A percentile compares a stretch with the other conserved stretches of the same genome.
phyloP scores from a whole-genome alignment of 805 yeast genomes.

The Zygotorulaspora florentina region DNA sequence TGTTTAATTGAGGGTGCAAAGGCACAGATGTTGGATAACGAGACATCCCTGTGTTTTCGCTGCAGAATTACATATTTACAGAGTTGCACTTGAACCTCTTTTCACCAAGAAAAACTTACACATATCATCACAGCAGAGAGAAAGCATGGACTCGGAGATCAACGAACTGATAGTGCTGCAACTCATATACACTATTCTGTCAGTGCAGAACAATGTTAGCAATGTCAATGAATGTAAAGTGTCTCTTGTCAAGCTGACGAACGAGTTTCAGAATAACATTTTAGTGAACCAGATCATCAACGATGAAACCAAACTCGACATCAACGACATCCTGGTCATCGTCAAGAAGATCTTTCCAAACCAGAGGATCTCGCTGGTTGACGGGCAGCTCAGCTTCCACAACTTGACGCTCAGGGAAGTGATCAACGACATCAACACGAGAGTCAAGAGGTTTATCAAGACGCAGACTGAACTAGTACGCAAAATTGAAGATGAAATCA shows the following conservation, averaged over 20 bases:
- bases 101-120: neutral
- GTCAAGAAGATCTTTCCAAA: slow-evolving; percentile 30
- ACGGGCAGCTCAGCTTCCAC: slow-evolving; percentile 35
- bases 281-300: slow-evolving; percentile 24
- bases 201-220: slow-evolving; percentile 11
- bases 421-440: slow-evolving; percentile 19
- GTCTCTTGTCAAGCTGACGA: slow-evolving; percentile 32
- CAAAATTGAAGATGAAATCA: slow-evolving; percentile 23
- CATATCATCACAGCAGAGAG: neutral
- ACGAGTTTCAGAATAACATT: slow-evolving; percentile 32
- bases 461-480: slow-evolving; percentile 15
- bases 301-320: slow-evolving; percentile 24
- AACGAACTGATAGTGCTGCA: slow-evolving; percentile 33
- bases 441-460: slow-evolving; percentile 16
- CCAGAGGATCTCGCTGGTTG: slow-evolving; percentile 29
- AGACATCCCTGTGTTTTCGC: slow-evolving; percentile 1
- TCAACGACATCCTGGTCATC: slow-evolving; percentile 30
- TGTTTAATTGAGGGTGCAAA: slow-evolving; percentile 17
- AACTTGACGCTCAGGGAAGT: slow-evolving; percentile 25
- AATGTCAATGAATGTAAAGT: slow-evolving; percentile 23
- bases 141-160: slow-evolving; percentile 22
- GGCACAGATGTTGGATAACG: slow-evolving; percentile 19
- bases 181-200: slow-evolving; percentile 26
- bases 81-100: neutral
- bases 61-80: neutral